These are phyloP conservation scores for Melanomma pulvis-pyrius DNA, from an alignment of 495 filamentous ascomycete species.

Conservation along the genomic window DNA sequence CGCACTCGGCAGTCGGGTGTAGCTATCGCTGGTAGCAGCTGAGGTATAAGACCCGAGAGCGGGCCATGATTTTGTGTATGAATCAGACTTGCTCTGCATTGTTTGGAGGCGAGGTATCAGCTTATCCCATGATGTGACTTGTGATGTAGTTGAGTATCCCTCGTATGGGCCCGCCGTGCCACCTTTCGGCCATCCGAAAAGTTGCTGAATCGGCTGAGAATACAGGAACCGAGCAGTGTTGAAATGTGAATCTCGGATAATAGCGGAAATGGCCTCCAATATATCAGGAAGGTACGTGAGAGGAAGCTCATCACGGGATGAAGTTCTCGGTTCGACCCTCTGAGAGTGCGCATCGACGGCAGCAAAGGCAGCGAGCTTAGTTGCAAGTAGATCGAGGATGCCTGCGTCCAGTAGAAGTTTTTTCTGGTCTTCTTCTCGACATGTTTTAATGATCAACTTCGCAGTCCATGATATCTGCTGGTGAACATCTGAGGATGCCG, in stretches of 20 bases:
- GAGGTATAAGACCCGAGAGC: conserved; percentile 52
- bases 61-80: conserved; percentile 54
- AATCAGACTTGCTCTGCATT: conserved; percentile 38
- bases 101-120: conserved; percentile 44
- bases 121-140: conserved; percentile 34
- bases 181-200: conserved; percentile 37
- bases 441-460: conserved; percentile 69
- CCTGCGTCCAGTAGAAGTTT: conserved; percentile 67
- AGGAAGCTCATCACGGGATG: conserved; percentile 49
- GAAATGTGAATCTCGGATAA: conserved; percentile 78
- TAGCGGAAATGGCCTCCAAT: conserved; percentile 77
- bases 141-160: conserved; percentile 15
- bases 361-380: conserved; percentile 73
- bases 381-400: conserved; percentile 78
- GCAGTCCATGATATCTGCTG: conserved; percentile 70
- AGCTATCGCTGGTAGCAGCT: conserved; percentile 14
- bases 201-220: conserved; percentile 68
- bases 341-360: conserved; percentile 61
- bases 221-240: conserved; percentile 76
- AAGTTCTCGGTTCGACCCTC: conserved; percentile 52
- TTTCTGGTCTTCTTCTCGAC: conserved; percentile 69
- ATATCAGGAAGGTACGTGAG: conserved; percentile 66
- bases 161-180: conserved; percentile 11
- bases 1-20: conserved; percentile 17
- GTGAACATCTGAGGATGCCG: conserved; percentile 54